Evolutionary conservation across 805 yeast species (phyloP).

Genomic region (Debaryomyces castellii): DNA sequence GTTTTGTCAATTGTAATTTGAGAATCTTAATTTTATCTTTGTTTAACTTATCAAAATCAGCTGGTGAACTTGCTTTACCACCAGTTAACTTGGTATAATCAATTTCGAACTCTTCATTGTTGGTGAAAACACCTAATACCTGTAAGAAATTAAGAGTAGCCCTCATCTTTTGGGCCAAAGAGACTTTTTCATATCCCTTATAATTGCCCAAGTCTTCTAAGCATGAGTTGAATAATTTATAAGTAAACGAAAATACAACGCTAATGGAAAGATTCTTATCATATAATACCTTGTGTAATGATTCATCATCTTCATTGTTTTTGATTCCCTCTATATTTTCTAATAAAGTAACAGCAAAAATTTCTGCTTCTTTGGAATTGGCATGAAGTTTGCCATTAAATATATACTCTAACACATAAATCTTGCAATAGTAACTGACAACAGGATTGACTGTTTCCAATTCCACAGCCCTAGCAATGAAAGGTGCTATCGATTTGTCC

Average conservation of each 20-base stretch:
- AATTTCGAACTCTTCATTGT: slow-evolving; percentile 19
- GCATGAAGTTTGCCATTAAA: slow-evolving; percentile 60
- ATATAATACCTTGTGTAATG: slow-evolving; percentile 48
- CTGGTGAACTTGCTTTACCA: slow-evolving; percentile 25
- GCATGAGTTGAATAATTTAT: slow-evolving; percentile 34
- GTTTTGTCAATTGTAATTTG: slow-evolving; percentile 37
- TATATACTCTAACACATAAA: slow-evolving; percentile 71
- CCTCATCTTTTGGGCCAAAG: slow-evolving; percentile 30
- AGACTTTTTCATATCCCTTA: slow-evolving; percentile 23
- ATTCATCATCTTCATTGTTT: slow-evolving; percentile 37
- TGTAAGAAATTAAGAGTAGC: slow-evolving; percentile 36
- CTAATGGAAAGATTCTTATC: slow-evolving; percentile 53
- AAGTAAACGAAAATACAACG: slow-evolving; percentile 30
- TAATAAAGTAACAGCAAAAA: slow-evolving; percentile 58
- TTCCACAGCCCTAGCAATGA: slow-evolving; percentile 57
- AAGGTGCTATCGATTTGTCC: slow-evolving; percentile 43
- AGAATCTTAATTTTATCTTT: slow-evolving; percentile 34
- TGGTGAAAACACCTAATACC: slow-evolving; percentile 25
- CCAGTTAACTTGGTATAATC: slow-evolving; percentile 35
- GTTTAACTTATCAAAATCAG: slow-evolving; percentile 24
- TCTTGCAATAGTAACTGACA: slow-evolving; percentile 68
- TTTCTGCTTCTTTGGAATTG: slow-evolving; percentile 52
- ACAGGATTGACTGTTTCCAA: slow-evolving; percentile 58
- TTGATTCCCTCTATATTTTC: slow-evolving; percentile 69
- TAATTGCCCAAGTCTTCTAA: slow-evolving; percentile 23